phyloP scores from a whole-genome alignment of 495 filamentous ascomycete species.

The Annulohypoxylon moriforme region DNA sequence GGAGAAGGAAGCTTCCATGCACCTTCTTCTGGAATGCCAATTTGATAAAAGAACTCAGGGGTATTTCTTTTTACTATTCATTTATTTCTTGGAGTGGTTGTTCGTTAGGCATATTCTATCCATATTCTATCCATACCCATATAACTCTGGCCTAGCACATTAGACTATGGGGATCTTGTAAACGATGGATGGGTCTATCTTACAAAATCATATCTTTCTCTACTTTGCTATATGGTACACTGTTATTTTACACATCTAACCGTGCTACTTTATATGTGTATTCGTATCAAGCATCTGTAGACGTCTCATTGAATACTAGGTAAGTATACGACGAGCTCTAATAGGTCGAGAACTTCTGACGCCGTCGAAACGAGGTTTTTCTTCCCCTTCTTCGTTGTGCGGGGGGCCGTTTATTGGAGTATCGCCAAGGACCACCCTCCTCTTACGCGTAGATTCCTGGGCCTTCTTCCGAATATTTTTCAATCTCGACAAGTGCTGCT shows the following conservation, averaged over 20 bases:
- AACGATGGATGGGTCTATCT: not conserved
- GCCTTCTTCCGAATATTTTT: slow-evolving; percentile 41
- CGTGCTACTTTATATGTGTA: not conserved
- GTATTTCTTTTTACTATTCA: not conserved
- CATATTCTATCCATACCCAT: not conserved
- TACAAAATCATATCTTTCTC: not conserved
- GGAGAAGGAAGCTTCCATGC: slow-evolving; percentile 21
- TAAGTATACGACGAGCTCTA: not conserved
- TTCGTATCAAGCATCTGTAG: not conserved
- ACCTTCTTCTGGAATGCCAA: not conserved
- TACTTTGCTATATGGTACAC: slow-evolving; percentile 18
- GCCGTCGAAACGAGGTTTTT: slow-evolving; percentile 46
- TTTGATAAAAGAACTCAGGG: not conserved
- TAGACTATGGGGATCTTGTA: not conserved
- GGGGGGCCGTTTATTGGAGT: not conserved
- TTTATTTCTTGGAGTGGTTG: slow-evolving; percentile 9
- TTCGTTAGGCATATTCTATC: slow-evolving; percentile 1
- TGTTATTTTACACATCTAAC: slow-evolving; percentile 20
- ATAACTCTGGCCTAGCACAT: not conserved
- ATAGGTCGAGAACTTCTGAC: slow-evolving; percentile 20
- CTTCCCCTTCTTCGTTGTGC: slow-evolving; percentile 46
- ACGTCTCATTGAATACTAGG: not conserved
- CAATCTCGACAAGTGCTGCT: slow-evolving; percentile 26
- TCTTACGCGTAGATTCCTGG: slow-evolving; percentile 11
- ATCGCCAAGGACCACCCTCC: slow-evolving; percentile 30